Conservation (phyloP, 768 basidiomycete genomes). For the Russula olivacea region DNA sequence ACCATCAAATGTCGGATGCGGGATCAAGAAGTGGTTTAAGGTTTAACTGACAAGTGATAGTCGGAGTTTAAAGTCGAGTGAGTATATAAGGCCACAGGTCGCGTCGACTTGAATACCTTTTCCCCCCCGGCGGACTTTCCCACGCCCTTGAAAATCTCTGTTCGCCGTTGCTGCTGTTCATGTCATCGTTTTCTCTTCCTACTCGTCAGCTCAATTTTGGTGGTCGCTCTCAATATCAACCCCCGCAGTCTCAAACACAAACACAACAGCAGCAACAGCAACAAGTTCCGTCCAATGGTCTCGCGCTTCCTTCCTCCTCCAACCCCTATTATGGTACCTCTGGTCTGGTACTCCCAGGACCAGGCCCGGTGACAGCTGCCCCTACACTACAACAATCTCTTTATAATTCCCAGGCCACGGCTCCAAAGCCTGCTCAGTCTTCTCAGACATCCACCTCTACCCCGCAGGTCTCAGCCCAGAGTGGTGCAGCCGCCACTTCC, state of each 20-base stretch:
- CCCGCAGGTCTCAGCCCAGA: conserved; percentile 25
- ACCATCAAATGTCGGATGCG: conserved; percentile 21
- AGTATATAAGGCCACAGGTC: conserved; percentile 20
- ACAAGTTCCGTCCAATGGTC: conserved; percentile 42
- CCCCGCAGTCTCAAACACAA: conserved; percentile 35
- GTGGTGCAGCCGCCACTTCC: conserved; percentile 35
- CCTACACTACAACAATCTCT: conserved; percentile 38
- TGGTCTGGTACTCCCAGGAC: conserved; percentile 46
- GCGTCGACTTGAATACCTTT: not conserved
- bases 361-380: conserved; percentile 46
- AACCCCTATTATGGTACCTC: conserved; percentile 41
- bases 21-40: conserved; percentile 26
- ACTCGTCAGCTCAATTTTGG: conserved; percentile 77
- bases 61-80: conserved; percentile 20
- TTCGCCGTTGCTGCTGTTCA: conserved; percentile 24
- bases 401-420: conserved; percentile 27
- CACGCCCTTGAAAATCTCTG: conserved; percentile 23
- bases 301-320: conserved; percentile 46
- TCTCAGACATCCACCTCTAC: conserved; percentile 25
- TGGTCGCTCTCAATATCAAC: conserved; percentile 48
- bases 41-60: conserved; percentile 9
- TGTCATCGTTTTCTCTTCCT: conserved; percentile 59
- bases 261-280: conserved; percentile 40
- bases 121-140: conserved; percentile 22
- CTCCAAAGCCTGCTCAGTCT: conserved; percentile 31